Conservation (phyloP, 2,329 filamentous ascomycete species). For the Helminthosporium solani region DNA sequence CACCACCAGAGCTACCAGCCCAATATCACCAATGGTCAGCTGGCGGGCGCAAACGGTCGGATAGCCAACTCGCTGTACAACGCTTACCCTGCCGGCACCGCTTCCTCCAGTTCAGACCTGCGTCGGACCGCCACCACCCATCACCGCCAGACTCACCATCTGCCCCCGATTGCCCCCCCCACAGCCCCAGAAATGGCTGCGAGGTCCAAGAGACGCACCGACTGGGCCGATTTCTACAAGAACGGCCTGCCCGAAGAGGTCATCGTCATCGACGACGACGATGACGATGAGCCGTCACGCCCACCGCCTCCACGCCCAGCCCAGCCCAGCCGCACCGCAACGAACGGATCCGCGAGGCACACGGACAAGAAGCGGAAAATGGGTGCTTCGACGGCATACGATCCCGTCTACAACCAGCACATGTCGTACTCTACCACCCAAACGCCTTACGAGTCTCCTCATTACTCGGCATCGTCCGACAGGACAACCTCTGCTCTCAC, state of each 20-base stretch:
- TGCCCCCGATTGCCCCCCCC: constrained; percentile 27
- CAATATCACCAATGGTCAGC: constrained; percentile 37
- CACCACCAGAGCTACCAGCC: constrained; percentile 43
- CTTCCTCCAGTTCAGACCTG: constrained; percentile 34
- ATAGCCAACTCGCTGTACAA: constrained; percentile 42
- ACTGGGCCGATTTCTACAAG: constrained; percentile 48
- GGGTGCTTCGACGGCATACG: constrained; percentile 60
- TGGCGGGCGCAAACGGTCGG: constrained; percentile 33
- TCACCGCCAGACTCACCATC: constrained; percentile 35
- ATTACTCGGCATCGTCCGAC: constrained; percentile 77
- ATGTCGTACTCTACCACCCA: constrained; percentile 71
- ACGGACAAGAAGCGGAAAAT: constrained; percentile 75
- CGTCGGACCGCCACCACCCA: constrained; percentile 40
- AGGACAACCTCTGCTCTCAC: constrained; percentile 77
- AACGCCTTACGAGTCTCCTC: constrained; percentile 67
- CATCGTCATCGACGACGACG: constrained; percentile 55
- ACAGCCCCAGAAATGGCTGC: constrained; percentile 30
- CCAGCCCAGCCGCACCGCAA: constrained; percentile 23
- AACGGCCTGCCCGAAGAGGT: constrained; percentile 51
- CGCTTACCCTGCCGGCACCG: constrained; percentile 40
- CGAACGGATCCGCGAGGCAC: constrained; percentile 54
- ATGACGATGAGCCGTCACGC: constrained; percentile 30
- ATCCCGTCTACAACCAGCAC: constrained; percentile 70
- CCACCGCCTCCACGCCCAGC: constrained; percentile 24
- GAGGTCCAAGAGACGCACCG: constrained; percentile 32